Percentiles rank a stretch among this genome's conserved stretches.
phyloP scores from a whole-genome alignment of 805 yeast genomes.

The Saccharomycopsis schoenii region DNA sequence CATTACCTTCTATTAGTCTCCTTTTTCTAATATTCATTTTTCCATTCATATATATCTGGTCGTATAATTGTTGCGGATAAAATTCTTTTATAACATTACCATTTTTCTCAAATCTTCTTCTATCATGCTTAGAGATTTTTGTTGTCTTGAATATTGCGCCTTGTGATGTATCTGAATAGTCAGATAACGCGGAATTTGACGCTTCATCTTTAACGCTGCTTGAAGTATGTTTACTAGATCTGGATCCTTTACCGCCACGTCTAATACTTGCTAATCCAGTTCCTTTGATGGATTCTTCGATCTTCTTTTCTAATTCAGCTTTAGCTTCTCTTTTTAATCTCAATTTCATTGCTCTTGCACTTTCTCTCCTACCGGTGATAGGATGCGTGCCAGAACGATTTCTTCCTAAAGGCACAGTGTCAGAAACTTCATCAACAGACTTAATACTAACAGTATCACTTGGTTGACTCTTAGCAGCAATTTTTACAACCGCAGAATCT shows the following conservation, averaged over 20 bases:
- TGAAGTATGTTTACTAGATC: not conserved
- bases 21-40: not conserved
- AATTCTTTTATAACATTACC: conserved; percentile 6
- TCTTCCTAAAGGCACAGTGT: not conserved
- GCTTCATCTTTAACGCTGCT: not conserved
- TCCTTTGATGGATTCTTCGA: conserved; percentile 1
- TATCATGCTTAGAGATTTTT: conserved; percentile 9
- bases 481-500: not conserved
- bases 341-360: not conserved
- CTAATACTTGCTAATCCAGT: not conserved
- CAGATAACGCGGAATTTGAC: not conserved
- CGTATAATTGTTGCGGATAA: conserved; percentile 9
- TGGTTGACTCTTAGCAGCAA: not conserved
- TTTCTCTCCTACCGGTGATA: not conserved
- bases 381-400: not conserved
- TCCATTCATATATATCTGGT: conserved; percentile 1
- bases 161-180: not conserved
- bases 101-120: conserved; percentile 6
- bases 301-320: not conserved
- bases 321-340: conserved; percentile 3
- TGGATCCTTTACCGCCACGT: not conserved
- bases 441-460: not conserved
- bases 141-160: not conserved
- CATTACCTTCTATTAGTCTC: conserved; percentile 11
- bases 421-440: not conserved